Conservation (phyloP, 805 yeast species). For the Ogataea nakhonphanomensis region DNA sequence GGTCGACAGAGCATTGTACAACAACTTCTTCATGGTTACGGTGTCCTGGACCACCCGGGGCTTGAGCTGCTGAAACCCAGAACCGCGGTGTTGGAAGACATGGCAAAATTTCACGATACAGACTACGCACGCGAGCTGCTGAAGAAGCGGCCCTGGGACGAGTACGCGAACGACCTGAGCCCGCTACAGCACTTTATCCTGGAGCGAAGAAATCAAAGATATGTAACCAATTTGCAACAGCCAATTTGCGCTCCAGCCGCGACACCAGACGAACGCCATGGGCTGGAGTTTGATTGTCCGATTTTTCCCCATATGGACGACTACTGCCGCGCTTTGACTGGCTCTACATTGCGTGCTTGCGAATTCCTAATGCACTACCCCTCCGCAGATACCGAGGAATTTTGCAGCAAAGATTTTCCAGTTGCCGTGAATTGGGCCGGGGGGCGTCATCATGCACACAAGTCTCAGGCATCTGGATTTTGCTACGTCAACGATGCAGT, state of each 20-base stretch:
- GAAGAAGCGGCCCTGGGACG: slow-evolving; percentile 19
- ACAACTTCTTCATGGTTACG: slow-evolving; percentile 40
- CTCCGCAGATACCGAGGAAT: not conserved
- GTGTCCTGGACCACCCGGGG: slow-evolving; percentile 25
- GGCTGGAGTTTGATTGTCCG: slow-evolving; percentile 63
- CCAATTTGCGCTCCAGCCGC: not conserved
- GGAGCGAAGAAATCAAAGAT: slow-evolving; percentile 2
- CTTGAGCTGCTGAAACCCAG: slow-evolving; percentile 27
- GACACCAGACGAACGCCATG: slow-evolving; percentile 35
- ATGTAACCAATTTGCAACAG: not conserved
- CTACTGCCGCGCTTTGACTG: slow-evolving; percentile 50
- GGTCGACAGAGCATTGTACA: slow-evolving; percentile 47
- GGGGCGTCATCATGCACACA: slow-evolving; percentile 69
- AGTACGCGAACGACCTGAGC: slow-evolving; percentile 19
- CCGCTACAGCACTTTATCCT: slow-evolving; percentile 7
- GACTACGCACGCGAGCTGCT: slow-evolving; percentile 37
- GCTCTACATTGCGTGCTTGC: slow-evolving; percentile 55
- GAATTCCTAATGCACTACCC: slow-evolving; percentile 31
- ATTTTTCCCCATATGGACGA: slow-evolving; percentile 49
- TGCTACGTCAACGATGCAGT: slow-evolving; percentile 73
- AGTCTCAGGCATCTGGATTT: slow-evolving; percentile 58
- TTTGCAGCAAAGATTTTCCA: not conserved
- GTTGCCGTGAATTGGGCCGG: slow-evolving; percentile 73
- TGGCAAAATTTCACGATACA: slow-evolving; percentile 47
- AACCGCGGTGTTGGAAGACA: slow-evolving; percentile 35